Conservation (phyloP, 805 yeast species). For the Teunomyces cretensis region DNA sequence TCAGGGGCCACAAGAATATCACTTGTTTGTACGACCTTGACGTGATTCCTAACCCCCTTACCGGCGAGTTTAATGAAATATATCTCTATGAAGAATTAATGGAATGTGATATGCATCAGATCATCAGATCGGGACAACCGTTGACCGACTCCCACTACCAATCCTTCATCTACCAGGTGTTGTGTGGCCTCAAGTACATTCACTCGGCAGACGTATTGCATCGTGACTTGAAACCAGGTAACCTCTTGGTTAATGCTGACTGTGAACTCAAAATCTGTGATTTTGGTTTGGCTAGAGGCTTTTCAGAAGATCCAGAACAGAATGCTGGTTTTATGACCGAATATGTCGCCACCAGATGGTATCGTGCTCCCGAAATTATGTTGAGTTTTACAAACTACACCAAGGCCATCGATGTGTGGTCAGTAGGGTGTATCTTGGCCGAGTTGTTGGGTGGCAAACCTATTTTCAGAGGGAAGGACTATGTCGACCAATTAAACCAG, state of each 20-base stretch:
- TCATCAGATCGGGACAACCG: slow-evolving; percentile 89
- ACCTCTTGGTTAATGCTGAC: slow-evolving; percentile 88
- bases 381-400: slow-evolving; percentile 91
- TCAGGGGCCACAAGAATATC: slow-evolving; percentile 94
- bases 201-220: slow-evolving; percentile 93
- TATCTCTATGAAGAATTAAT: slow-evolving; percentile 93
- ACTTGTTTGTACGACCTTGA: slow-evolving; percentile 95
- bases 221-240: slow-evolving; percentile 93
- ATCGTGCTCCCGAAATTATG: slow-evolving; percentile 98
- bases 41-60: slow-evolving; percentile 65
- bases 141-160: slow-evolving; percentile 95
- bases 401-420: slow-evolving; percentile 96
- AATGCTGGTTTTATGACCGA: slow-evolving; percentile 95
- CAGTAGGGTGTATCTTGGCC: slow-evolving; percentile 95
- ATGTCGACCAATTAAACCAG: slow-evolving; percentile 90
- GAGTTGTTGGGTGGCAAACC: slow-evolving; percentile 91
- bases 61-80: slow-evolving; percentile 80
- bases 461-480: slow-evolving; percentile 91
- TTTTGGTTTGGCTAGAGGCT: slow-evolving; percentile 94
- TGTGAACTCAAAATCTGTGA: slow-evolving; percentile 96
- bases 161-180: slow-evolving; percentile 84
- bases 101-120: slow-evolving; percentile 99
- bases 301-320: slow-evolving; percentile 74
- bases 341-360: slow-evolving; percentile 98
- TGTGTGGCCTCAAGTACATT: slow-evolving; percentile 86